These are phyloP conservation scores for Termitomyces sp. DNA, from an alignment of 768 basidiomycete genomes.

Conservation along the genomic window DNA sequence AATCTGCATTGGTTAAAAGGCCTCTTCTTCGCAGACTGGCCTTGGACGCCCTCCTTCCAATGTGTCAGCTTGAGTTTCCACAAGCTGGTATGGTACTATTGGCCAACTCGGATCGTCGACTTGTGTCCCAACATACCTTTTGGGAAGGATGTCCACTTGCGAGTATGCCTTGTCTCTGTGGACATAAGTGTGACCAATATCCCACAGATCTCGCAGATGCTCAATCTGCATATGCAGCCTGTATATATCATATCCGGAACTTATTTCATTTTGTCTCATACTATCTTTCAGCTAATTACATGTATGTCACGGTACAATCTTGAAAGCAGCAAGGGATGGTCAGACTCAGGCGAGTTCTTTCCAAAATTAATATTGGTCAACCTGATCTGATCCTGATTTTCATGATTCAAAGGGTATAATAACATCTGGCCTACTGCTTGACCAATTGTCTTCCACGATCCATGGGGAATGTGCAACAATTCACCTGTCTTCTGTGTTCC, in stretches of 20 bases:
- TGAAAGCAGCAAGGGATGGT: not conserved
- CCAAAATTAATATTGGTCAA: too few species aligned
- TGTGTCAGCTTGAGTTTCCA: not conserved
- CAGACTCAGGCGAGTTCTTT: not conserved
- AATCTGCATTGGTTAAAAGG: not conserved
- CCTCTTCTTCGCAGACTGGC: too few species aligned
- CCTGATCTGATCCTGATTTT: not conserved
- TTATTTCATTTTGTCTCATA: not conserved
- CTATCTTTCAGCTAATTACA: not conserved
- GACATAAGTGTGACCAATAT: not conserved
- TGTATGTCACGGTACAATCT: not conserved
- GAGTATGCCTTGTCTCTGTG: not conserved
- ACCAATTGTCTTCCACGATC: not conserved
- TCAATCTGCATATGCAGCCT: not conserved
- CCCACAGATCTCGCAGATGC: not conserved
- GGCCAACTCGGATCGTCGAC: not conserved
- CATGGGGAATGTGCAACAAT: too few species aligned
- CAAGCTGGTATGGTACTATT: not conserved
- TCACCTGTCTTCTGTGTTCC: not conserved
- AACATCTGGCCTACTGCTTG: not conserved
- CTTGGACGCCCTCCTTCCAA: not conserved
- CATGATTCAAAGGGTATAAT: not conserved
- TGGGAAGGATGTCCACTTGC: not conserved
- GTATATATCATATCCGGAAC: not conserved
- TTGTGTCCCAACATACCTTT: not conserved